Base-by-base conservation (phyloP, 495 filamentous ascomycete species). In the Stereocaulon alpinum region DNA sequence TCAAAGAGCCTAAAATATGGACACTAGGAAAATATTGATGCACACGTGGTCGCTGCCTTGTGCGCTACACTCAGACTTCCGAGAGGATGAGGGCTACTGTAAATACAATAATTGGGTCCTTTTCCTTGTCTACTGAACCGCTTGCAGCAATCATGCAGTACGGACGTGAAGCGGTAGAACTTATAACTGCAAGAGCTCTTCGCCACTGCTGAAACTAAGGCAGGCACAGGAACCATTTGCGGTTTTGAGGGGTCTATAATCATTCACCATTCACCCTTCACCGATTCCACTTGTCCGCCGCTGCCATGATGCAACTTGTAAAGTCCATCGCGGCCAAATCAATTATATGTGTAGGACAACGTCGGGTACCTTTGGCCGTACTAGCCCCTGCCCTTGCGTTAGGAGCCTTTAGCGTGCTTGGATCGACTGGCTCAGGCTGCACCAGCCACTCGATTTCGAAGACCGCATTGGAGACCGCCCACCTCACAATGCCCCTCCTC, bases 401-500 rank as follows among this genome's bases (percentile, higher is more conserved):
- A 57, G 55, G 22, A 41, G 44, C 44, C 18, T 20, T 27, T 50
- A 34, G 56, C 30, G 58, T 32, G 22, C 49, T 40, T 32, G 58
- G 24, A 47, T 45, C 41, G 58, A 60, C 53, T 60, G 48, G 58
- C 50, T 60, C 58, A 42, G 32, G 52, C 52, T 55, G 27, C 30
- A 45, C 62, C 62, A 61, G 62, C 62, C 62, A 58, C 58, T 40
- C 41, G 37, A 61, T 64, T 64, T 64, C 58, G 20, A 52, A 37
- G 59, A 54, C 62, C 62, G 54, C 47, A 41, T 58, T 45, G 4
- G 49, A 57, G 62, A 58, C 62, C 62, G 34, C 44, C 37, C 34
- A 12, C 34, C 37, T 60, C 27, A 60, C 43, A 40, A 63, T 63
- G 61, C 50, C 61, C 60, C 47, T 51, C 60, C 12, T 54, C 58